Conservation (phyloP, 352 stramenopile species). For the Thalassiosira ordinaria region DNA sequence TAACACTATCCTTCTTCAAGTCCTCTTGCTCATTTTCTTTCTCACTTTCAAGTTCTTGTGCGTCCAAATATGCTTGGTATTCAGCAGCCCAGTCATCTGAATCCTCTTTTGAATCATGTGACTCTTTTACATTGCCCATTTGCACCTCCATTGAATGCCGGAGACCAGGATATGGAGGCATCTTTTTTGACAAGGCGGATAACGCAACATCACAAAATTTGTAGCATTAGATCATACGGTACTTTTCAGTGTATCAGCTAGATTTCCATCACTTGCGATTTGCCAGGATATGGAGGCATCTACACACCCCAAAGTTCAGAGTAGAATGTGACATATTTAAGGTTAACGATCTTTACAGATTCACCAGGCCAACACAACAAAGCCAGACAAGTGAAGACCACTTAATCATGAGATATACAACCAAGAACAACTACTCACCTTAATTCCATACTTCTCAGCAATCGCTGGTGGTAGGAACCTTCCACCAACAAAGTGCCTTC, state of each 20-base stretch:
- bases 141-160: constrained; percentile 38
- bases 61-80: constrained; percentile 55
- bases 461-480: constrained; percentile 91
- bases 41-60: constrained; percentile 24
- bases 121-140: constrained; percentile 36
- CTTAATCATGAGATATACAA: too few relatives aligned
- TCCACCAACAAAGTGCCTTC: constrained; percentile 95
- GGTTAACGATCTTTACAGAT: too few relatives aligned
- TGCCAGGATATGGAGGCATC: constrained; percentile 54
- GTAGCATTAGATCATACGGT: constrained; percentile 9
- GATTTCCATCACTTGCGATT: constrained; percentile 55
- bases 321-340: too few relatives aligned
- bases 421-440: constrained; percentile 38
- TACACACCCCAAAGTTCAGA: constrained; percentile 15
- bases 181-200: constrained; percentile 15
- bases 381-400: too few relatives aligned
- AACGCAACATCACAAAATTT: constrained; percentile 5
- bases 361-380: too few relatives aligned
- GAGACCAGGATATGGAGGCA: constrained; percentile 36
- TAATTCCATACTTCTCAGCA: constrained; percentile 84
- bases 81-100: constrained; percentile 56
- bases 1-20: not conserved
- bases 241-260: too few relatives aligned
- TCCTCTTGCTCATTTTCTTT: constrained; percentile 4
- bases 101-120: constrained; percentile 7